These are phyloP conservation scores for Rhizophagus clarus DNA, from an alignment of 192 early-diverging fungal species.

Conservation along the genomic window DNA sequence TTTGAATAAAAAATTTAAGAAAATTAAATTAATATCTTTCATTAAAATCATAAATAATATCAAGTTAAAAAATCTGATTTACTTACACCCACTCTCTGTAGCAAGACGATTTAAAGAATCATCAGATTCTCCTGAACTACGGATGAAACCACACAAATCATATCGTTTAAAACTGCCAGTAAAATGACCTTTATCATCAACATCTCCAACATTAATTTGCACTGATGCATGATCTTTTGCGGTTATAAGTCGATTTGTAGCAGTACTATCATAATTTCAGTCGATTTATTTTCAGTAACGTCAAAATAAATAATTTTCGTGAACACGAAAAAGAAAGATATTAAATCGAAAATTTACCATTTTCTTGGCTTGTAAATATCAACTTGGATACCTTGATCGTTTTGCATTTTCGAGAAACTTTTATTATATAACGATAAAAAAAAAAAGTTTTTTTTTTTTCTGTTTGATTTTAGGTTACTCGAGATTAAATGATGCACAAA, in stretches of 20 bases:
- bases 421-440: neutral
- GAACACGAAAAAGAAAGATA: neutral
- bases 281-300: neutral
- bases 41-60: neutral
- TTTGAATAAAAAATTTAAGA: neutral
- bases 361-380: slow-evolving; percentile 96
- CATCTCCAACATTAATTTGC: slow-evolving; percentile 96
- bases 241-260: slow-evolving; percentile 96
- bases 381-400: slow-evolving; percentile 56
- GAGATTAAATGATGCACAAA: too few relatives aligned
- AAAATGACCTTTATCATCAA: slow-evolving; percentile 80
- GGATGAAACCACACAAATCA: slow-evolving; percentile 91
- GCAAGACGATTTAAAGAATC: slow-evolving; percentile 97
- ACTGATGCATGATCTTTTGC: slow-evolving; percentile 99
- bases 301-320: neutral
- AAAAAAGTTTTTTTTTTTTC: neutral
- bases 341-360: slow-evolving; percentile 63
- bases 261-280: slow-evolving; percentile 69
- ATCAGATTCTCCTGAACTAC: slow-evolving; percentile 88
- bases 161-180: slow-evolving; percentile 81
- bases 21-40: neutral
- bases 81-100: slow-evolving; percentile 68
- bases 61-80: slow-evolving; percentile 16
- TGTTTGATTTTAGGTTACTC: too few relatives aligned
- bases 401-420: slow-evolving; percentile 40